Evolutionary conservation across 805 yeast genomes (phyloP).

Genomic region (Hanseniaspora clermontiae): DNA sequence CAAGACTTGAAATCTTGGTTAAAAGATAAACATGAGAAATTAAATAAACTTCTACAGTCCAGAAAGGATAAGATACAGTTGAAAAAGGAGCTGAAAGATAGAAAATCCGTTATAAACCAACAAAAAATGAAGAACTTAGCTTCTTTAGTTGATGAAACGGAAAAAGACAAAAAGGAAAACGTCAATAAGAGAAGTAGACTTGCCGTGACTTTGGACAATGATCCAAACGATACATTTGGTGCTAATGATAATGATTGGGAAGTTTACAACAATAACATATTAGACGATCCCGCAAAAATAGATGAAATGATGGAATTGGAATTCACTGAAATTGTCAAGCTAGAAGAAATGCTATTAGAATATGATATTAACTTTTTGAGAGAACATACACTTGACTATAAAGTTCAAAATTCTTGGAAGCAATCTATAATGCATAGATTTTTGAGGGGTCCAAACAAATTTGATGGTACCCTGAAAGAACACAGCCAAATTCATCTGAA

Average conservation of each 20-base stretch:
- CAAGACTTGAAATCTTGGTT: conserved; percentile 72
- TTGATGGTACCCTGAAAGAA: conserved; percentile 33
- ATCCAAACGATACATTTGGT: conserved; percentile 88
- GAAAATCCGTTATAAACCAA: conserved; percentile 86
- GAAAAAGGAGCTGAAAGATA: conserved; percentile 65
- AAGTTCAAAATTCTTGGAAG: conserved; percentile 59
- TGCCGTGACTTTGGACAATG: conserved; percentile 67
- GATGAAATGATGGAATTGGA: conserved; percentile 73
- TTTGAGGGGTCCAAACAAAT: conserved; percentile 58
- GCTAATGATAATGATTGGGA: conserved; percentile 95
- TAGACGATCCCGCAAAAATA: conserved; percentile 47
- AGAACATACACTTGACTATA: conserved; percentile 73
- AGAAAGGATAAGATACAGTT: conserved; percentile 58
- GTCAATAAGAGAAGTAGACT: conserved; percentile 37
- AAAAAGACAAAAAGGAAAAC: conserved; percentile 25
- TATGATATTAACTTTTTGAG: conserved; percentile 75
- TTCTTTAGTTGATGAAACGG: conserved; percentile 62
- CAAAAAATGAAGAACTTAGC: conserved; percentile 85
- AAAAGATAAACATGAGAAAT: conserved; percentile 47
- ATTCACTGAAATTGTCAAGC: conserved; percentile 40
- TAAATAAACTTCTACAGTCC: conserved; percentile 45
- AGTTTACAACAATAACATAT: conserved; percentile 63
- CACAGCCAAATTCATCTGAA: conserved; percentile 82
- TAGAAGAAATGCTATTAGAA: conserved; percentile 68
- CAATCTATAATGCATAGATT: conserved; percentile 69